Evolutionary conservation across 2,329 filamentous ascomycete genomes (phyloP).

Genomic region (Xylariaceae sp.): DNA sequence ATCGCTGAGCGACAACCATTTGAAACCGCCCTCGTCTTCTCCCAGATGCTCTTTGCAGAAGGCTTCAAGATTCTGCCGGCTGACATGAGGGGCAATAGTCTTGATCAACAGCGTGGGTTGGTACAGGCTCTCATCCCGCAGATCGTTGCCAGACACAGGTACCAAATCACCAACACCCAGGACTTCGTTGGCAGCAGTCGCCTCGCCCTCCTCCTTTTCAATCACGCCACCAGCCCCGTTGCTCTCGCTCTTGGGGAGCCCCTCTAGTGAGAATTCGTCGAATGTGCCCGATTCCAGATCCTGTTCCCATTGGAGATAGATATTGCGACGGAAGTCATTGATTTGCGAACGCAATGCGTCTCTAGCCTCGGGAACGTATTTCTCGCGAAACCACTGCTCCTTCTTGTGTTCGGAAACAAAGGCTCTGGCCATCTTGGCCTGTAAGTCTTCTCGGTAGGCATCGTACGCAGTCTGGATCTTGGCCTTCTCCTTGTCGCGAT

Average conservation of each 20-base stretch:
- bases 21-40: constrained; percentile 87
- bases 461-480: constrained; percentile 72
- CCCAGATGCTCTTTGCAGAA: constrained; percentile 95
- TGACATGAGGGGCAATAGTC: constrained; percentile 94
- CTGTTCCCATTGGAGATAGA: constrained; percentile 84
- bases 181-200: constrained; percentile 86
- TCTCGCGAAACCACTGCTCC: constrained; percentile 97
- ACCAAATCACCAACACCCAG: constrained; percentile 89
- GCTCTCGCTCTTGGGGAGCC: constrained; percentile 88
- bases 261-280: constrained; percentile 92
- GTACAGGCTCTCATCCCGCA: constrained; percentile 82
- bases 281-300: constrained; percentile 83
- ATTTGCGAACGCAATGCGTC: constrained; percentile 72
- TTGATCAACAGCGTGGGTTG: constrained; percentile 96
- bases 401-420: constrained; percentile 92
- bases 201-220: constrained; percentile 95
- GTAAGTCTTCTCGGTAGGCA: constrained; percentile 64
- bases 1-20: constrained; percentile 93
- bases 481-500: constrained; percentile 74
- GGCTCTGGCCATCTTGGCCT: constrained; percentile 76
- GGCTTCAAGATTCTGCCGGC: constrained; percentile 84
- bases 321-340: constrained; percentile 73
- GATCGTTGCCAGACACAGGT: constrained; percentile 77
- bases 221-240: constrained; percentile 81
- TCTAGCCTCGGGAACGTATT: constrained; percentile 81